A percentile compares a stretch with the other conserved stretches of the same genome.
Conservation (phyloP, 192 early-diverging fungal species). For the Oehlia diaphana region DNA sequence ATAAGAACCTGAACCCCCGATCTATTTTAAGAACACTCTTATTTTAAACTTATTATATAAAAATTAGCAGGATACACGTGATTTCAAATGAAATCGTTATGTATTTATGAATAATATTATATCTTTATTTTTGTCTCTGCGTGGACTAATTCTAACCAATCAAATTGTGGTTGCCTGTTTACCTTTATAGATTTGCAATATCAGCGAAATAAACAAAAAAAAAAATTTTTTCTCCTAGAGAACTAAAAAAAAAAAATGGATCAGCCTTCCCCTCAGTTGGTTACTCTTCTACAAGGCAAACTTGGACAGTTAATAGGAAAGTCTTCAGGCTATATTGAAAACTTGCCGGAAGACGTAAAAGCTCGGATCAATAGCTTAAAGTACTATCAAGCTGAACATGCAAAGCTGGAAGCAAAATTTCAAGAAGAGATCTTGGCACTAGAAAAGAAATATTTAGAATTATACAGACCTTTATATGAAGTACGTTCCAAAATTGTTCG, state of each 20-base stretch:
- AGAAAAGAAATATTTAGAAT: slow-evolving; percentile 92
- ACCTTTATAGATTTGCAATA: too few relatives aligned
- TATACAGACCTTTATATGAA: slow-evolving; percentile 88
- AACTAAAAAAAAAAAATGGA: slow-evolving; percentile 14
- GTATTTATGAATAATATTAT: too few relatives aligned
- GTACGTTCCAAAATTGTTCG: slow-evolving; percentile 79
- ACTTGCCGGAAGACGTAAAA: slow-evolving; percentile 76
- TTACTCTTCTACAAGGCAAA: slow-evolving; percentile 69
- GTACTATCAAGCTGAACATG: slow-evolving; percentile 86
- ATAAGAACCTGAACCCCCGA: too few relatives aligned
- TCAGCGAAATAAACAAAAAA: not conserved
- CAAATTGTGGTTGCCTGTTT: too few relatives aligned
- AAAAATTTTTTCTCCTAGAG: not conserved
- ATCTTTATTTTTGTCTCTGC: too few relatives aligned
- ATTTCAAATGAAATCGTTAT: too few relatives aligned
- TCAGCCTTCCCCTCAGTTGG: slow-evolving; percentile 17
- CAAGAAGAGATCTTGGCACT: slow-evolving; percentile 90
- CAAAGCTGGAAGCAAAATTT: slow-evolving; percentile 83
- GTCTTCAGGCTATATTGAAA: slow-evolving; percentile 69
- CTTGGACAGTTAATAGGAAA: slow-evolving; percentile 79
- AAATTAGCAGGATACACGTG: too few relatives aligned
- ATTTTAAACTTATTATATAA: too few relatives aligned
- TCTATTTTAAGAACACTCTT: too few relatives aligned
- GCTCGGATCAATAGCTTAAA: slow-evolving; percentile 85
- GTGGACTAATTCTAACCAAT: too few relatives aligned